Percentiles rank a stretch among this genome's conserved stretches.
phyloP scores from a whole-genome alignment of 306 rosid genomes.

The Canavalia ensiformis region DNA sequence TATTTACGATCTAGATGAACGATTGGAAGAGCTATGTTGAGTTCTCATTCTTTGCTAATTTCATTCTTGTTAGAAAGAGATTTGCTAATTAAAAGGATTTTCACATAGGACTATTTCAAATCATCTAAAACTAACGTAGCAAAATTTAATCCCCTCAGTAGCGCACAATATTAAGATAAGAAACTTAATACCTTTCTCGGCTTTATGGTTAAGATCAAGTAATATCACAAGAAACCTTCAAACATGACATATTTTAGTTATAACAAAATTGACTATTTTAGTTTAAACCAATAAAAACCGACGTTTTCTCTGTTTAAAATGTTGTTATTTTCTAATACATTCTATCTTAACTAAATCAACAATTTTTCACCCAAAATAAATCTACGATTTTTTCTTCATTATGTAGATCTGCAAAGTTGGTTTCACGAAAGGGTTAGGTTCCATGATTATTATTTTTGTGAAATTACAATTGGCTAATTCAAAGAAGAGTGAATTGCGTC shows the following conservation, averaged over 20 bases:
- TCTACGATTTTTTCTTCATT: too few species aligned
- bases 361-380: background rate
- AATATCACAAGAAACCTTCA: constrained; percentile 48
- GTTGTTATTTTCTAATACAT: constrained; percentile 7
- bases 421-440: too few species aligned
- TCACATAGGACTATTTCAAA: constrained; percentile 60
- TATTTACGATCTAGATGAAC: constrained; percentile 55
- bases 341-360: background rate
- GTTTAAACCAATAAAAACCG: constrained; percentile 30
- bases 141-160: constrained; percentile 43
- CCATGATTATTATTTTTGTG: too few species aligned
- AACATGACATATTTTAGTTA: constrained; percentile 35
- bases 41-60: constrained; percentile 51
- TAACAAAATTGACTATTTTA: constrained; percentile 51
- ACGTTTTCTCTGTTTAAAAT: background rate
- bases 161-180: constrained; percentile 22
- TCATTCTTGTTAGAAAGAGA: constrained; percentile 23
- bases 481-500: too few species aligned
- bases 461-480: too few species aligned
- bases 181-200: constrained; percentile 10
- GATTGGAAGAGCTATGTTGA: constrained; percentile 54
- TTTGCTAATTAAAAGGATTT: constrained; percentile 48
- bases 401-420: too few species aligned
- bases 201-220: too few species aligned
- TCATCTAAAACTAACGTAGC: constrained; percentile 31